Conservation (phyloP, 1,284 basidiomycete genomes). For the Ustilago loliicola region DNA sequence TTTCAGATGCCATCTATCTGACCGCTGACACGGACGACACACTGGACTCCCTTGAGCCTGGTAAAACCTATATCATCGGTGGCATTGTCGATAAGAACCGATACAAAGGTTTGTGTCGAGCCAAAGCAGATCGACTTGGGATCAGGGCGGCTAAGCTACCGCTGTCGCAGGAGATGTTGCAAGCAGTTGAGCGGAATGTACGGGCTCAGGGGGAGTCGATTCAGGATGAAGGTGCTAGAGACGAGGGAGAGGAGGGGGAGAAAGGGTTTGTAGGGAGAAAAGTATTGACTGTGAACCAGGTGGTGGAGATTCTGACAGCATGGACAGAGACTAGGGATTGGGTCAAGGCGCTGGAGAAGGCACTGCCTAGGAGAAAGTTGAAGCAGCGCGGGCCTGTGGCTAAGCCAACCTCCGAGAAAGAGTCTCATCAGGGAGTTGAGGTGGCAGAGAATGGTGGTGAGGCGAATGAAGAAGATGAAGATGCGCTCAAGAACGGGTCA, state of each 20-base stretch:
- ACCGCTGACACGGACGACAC: constrained; percentile 94
- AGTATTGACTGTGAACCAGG: constrained; percentile 96
- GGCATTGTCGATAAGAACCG: constrained; percentile 97
- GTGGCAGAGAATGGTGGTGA: not conserved
- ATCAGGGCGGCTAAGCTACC: constrained; percentile 90
- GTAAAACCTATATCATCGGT: constrained; percentile 93
- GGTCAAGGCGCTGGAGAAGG: constrained; percentile 72
- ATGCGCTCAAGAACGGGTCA: constrained; percentile 15
- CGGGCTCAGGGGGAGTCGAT: constrained; percentile 34
- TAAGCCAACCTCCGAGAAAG: not conserved
- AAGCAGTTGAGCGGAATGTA: constrained; percentile 65
- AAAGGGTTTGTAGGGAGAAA: constrained; percentile 74
- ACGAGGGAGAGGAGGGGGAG: constrained; percentile 10
- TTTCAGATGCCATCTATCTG: constrained; percentile 82
- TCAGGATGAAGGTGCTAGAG: not conserved
- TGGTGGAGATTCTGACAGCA: constrained; percentile 88
- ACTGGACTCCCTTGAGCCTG: constrained; percentile 81
- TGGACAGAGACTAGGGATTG: constrained; percentile 76
- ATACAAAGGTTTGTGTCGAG: constrained; percentile 87
- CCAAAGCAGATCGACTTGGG: constrained; percentile 82
- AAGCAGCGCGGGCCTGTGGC: constrained; percentile 30
- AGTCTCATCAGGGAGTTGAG: not conserved
- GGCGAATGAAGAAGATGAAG: constrained; percentile 16
- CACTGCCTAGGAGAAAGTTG: constrained; percentile 39
- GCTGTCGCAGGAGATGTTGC: constrained; percentile 77